These are phyloP conservation scores for Hypomontagnella monticulosa DNA, from an alignment of 495 filamentous ascomycete species.

Conservation along the genomic window DNA sequence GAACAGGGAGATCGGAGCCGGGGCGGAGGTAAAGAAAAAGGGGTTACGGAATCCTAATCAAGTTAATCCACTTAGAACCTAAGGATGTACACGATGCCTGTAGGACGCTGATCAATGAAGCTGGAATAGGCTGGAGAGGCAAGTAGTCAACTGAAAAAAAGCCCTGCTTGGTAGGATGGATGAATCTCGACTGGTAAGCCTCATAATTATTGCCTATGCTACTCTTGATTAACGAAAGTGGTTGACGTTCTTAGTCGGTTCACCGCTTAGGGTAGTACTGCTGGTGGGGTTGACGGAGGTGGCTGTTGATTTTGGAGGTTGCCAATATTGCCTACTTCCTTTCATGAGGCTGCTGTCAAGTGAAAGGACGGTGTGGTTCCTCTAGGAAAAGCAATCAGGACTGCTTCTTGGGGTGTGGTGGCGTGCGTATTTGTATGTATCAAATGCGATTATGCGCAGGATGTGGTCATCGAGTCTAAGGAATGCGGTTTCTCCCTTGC, in stretches of 20 bases:
- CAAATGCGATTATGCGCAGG: no score
- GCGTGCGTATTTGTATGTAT: slow-evolving; percentile 13
- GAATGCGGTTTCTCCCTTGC: slow-evolving; percentile 17
- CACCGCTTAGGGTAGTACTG: slow-evolving; percentile 36
- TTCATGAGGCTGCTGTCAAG: not conserved
- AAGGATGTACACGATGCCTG: slow-evolving; percentile 25
- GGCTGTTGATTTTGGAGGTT: not conserved
- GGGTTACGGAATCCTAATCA: not conserved
- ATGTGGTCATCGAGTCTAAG: not conserved
- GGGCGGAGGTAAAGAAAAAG: no score
- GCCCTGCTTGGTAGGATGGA: no score
- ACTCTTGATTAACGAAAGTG: slow-evolving; percentile 21
- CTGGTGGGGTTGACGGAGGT: slow-evolving; percentile 19
- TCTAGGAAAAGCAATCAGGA: slow-evolving; percentile 17
- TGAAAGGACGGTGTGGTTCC: slow-evolving; percentile 21
- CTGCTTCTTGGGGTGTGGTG: slow-evolving; percentile 1
- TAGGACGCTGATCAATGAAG: slow-evolving; percentile 33
- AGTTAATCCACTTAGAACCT: slow-evolving; percentile 2
- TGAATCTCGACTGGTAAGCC: no score
- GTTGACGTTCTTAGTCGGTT: slow-evolving; percentile 33
- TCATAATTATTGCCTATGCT: no score
- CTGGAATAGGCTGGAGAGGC: no score
- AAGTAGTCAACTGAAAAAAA: no score
- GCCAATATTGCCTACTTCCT: slow-evolving; percentile 1
- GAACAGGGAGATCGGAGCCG: no score